Evolutionary conservation across 345 rosid species (phyloP).

Genomic region (Carallia brachiata): DNA sequence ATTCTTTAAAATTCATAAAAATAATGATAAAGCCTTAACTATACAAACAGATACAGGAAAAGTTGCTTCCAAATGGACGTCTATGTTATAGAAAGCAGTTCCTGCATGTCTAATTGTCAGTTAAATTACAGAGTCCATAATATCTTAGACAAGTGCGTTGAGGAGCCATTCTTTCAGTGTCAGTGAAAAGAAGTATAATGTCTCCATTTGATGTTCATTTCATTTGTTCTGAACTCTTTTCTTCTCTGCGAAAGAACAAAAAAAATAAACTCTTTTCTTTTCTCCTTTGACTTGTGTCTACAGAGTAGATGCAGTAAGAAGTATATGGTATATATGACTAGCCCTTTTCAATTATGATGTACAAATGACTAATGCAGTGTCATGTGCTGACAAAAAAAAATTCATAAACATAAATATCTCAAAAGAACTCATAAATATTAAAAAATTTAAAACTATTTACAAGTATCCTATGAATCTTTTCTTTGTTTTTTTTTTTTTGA

Average conservation of each 20-base stretch:
- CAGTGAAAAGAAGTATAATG: neutral
- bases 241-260: too few relatives aligned
- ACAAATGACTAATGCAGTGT: neutral
- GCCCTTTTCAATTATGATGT: neutral
- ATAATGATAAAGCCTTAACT: too few relatives aligned
- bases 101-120: conserved; percentile 32
- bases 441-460: too few relatives aligned
- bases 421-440: too few relatives aligned
- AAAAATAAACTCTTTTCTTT: neutral
- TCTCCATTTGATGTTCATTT: neutral
- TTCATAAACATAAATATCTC: too few relatives aligned
- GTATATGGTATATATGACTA: neutral
- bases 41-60: conserved; percentile 36
- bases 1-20: too few relatives aligned
- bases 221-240: neutral
- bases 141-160: conserved; percentile 4
- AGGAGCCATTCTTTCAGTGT: neutral
- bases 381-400: neutral
- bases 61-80: conserved; percentile 65
- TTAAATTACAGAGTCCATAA: conserved; percentile 19
- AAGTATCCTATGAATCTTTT: too few relatives aligned
- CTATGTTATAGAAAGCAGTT: conserved; percentile 62
- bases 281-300: conserved; percentile 6
- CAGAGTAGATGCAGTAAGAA: conserved; percentile 12
- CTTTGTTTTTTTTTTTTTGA: too few relatives aligned